Base-by-base conservation (phyloP, 768 basidiomycete species). In the Suillus sp. region DNA sequence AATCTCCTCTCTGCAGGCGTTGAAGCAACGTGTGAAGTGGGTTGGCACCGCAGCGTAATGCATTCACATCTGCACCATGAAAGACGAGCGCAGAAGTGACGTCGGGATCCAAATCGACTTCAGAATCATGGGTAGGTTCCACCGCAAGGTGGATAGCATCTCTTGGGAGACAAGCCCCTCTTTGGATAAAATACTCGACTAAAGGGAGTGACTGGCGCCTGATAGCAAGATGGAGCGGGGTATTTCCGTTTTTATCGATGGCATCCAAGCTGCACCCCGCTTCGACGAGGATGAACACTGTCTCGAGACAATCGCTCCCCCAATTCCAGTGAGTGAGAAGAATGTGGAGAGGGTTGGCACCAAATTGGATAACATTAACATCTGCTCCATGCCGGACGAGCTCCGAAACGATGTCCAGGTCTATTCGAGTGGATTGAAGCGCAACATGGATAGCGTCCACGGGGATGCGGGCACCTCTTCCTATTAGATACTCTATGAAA, bases 241-340 rank as follows among this genome's bases (percentile, higher is more conserved):
- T 25, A 2, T 54, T 25, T 25, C 61, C 61, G 0, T 30, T 16
- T 5, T 32, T 0, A 38, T 62, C 53, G 18, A 2, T 38, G 18
- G 40, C 38, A 1, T 54, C n/a, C 11, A 62, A n/a, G 30, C 16
- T 27, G 60, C 47, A 61, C 13, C 61, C 61, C 5, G 51, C 54
- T 35, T 62, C 35, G 16, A 43, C n/a, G 11, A 62, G 61, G 40
- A 57, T 1, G 2, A 20, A 34, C 3, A 25, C 18, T n/a, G 38
- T 34, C 40, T 58, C 54, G 0, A 62, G 27, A 54, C 54, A 58
- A n/a, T 35, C 61, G 1, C 27, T 10, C 7, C 32, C 22, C 22
- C 16, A 54, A 27, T 34, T 25, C 38, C 9, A 42, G 3, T 18
- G 51, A 8, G 35, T 7, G 34, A 62, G 40, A 8, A 55, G 51